Conservation (phyloP, 768 basidiomycete genomes). For the Podaxis rugospora region DNA sequence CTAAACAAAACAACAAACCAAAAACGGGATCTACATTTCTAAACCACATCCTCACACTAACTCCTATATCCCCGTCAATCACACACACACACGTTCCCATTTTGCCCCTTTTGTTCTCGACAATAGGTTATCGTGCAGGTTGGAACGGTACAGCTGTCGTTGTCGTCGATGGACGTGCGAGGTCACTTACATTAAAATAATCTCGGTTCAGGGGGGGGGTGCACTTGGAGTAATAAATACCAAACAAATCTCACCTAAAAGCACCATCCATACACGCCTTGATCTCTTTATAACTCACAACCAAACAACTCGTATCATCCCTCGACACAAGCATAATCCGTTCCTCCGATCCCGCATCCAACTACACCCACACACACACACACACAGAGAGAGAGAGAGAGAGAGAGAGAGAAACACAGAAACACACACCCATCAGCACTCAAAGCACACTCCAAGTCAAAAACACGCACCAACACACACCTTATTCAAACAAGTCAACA, state of each 20-base stretch:
- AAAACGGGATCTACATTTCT: not conserved
- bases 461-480: constrained; percentile 29
- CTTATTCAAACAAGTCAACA: constrained; percentile 92
- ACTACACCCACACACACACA: constrained; percentile 33
- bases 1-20: not conserved
- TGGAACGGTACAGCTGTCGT: not conserved
- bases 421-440: too few species aligned
- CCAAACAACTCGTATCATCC: constrained; percentile 94
- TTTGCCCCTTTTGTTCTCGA: not conserved
- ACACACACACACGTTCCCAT: too few species aligned
- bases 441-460: too few species aligned
- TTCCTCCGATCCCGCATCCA: constrained; percentile 93
- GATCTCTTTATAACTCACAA: constrained; percentile 90
- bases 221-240: not conserved
- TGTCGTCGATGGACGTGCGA: constrained; percentile 18
- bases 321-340: constrained; percentile 91
- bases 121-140: not conserved
- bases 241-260: constrained; percentile 60
- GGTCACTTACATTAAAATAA: too few species aligned
- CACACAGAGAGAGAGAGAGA: too few species aligned
- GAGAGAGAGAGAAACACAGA: too few species aligned
- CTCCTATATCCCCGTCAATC: too few species aligned
- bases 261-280: constrained; percentile 81
- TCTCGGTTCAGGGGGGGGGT: too few species aligned
- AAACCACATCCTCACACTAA: too few species aligned